Percentiles rank a stretch among this genome's conserved stretches.
Evolutionary conservation across 148 eudicot species (phyloP).

Genomic region (Rhododendron ovatum): DNA sequence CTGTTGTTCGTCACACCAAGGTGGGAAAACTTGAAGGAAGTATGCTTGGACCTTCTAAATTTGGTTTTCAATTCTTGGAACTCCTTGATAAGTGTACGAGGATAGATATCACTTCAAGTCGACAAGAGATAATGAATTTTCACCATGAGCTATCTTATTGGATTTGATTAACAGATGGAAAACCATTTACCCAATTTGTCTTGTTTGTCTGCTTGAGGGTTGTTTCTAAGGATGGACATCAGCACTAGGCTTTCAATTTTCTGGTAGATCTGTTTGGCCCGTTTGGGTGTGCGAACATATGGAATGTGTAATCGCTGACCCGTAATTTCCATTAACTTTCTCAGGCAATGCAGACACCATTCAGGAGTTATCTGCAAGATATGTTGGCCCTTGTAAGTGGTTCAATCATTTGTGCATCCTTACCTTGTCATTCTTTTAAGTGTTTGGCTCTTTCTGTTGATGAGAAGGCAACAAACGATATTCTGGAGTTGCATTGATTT

Average conservation of each 20-base stretch:
- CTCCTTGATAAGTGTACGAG: not conserved
- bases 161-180: not conserved
- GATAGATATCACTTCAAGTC: not conserved
- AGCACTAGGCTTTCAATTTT: not conserved
- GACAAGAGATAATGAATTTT: not conserved
- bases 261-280: not conserved
- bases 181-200: not conserved
- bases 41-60: not conserved
- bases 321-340: not conserved
- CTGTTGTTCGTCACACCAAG: not conserved
- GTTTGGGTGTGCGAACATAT: not conserved
- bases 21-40: not conserved
- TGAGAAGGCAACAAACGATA: not conserved
- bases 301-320: not conserved
- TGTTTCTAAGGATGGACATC: not conserved
- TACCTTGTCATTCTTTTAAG: not conserved
- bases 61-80: not conserved
- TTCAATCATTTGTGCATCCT: not conserved
- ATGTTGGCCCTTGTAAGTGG: slow-evolving; percentile 81
- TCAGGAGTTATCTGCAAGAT: slow-evolving; percentile 81
- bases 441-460: not conserved
- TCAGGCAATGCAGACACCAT: slow-evolving; percentile 96
- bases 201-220: not conserved
- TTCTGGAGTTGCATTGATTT: not conserved
- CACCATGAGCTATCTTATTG: not conserved